phyloP scores from a whole-genome alignment of 345 rosid species.

The Euclidium syriacum region DNA sequence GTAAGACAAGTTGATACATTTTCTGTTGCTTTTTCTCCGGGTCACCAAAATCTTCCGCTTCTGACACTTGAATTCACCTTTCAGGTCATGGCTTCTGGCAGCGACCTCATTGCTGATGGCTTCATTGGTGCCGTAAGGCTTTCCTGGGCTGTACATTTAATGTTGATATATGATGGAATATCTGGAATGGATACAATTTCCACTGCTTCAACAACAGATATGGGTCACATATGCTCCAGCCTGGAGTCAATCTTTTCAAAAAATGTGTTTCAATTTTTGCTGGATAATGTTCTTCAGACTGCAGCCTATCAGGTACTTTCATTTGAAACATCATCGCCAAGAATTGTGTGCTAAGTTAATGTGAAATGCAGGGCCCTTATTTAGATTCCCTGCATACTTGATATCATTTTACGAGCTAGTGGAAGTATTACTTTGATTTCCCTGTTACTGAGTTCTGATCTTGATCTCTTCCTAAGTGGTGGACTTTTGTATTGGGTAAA shows the following conservation, averaged over 20 bases:
- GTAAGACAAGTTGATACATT: constrained; percentile 47
- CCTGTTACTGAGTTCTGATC: neutral
- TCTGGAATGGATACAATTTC: constrained; percentile 51
- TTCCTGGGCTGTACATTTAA: constrained; percentile 89
- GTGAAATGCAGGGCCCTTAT: neutral
- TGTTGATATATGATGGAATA: constrained; percentile 64
- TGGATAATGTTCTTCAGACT: constrained; percentile 75
- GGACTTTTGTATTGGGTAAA: neutral
- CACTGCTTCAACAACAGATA: constrained; percentile 51
- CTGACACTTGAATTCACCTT: constrained; percentile 25
- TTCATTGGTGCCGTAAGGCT: constrained; percentile 75
- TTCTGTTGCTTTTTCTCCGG: constrained; percentile 5
- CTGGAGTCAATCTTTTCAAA: constrained; percentile 68
- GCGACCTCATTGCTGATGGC: constrained; percentile 56
- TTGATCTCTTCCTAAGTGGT: neutral
- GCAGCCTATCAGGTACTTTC: constrained; percentile 76
- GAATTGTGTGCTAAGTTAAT: neutral
- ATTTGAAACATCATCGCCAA: neutral
- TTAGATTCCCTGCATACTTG: neutral
- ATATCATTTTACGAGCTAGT: constrained; percentile 1
- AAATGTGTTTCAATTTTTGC: constrained; percentile 74
- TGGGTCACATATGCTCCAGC: constrained; percentile 59
- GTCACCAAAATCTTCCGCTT: constrained; percentile 7
- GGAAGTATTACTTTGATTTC: neutral
- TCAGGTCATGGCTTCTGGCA: constrained; percentile 70